Percentiles rank a stretch among this genome's conserved stretches.
Evolutionary conservation across 805 yeast species (phyloP).

Genomic region (Alloascoidea hylecoeti): DNA sequence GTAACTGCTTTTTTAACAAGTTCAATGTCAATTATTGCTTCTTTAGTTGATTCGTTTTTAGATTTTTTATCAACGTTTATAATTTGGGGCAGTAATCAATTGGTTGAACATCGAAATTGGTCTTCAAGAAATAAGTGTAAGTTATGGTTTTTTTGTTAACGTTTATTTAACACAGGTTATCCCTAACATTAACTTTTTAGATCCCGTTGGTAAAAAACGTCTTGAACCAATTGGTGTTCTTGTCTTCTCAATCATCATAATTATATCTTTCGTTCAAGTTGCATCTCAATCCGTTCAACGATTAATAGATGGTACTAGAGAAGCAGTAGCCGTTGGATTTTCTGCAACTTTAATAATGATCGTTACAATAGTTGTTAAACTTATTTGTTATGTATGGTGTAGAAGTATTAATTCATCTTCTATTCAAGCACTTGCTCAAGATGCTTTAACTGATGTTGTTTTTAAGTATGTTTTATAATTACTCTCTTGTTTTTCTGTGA

Average conservation of each 20-base stretch:
- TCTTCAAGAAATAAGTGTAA: slow-evolving; percentile 3
- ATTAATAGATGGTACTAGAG: slow-evolving; percentile 22
- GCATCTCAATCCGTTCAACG: slow-evolving; percentile 45
- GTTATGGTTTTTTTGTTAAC: neutral
- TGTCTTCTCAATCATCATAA: slow-evolving; percentile 57
- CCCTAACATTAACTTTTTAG: slow-evolving; percentile 15
- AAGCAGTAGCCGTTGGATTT: slow-evolving; percentile 29
- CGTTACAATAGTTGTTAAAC: slow-evolving; percentile 43
- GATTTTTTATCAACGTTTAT: slow-evolving; percentile 67
- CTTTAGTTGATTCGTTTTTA: slow-evolving; percentile 61
- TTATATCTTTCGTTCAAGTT: slow-evolving; percentile 59
- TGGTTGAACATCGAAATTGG: slow-evolving; percentile 12
- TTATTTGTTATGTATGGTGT: slow-evolving; percentile 54
- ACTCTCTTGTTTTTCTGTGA: slow-evolving; percentile 1
- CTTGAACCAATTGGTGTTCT: slow-evolving; percentile 71
- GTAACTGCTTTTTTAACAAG: slow-evolving; percentile 47
- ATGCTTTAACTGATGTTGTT: slow-evolving; percentile 65
- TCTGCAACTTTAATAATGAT: slow-evolving; percentile 48
- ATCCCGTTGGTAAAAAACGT: slow-evolving; percentile 62
- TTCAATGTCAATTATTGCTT: slow-evolving; percentile 67
- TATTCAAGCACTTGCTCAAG: slow-evolving; percentile 70
- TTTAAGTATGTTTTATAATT: slow-evolving; percentile 27
- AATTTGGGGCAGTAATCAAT: slow-evolving; percentile 44
- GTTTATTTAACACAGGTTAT: slow-evolving; percentile 6
- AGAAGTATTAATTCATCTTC: slow-evolving; percentile 44